Conservation (phyloP, 192 early-diverging fungal species). For the Podila minutissima region DNA sequence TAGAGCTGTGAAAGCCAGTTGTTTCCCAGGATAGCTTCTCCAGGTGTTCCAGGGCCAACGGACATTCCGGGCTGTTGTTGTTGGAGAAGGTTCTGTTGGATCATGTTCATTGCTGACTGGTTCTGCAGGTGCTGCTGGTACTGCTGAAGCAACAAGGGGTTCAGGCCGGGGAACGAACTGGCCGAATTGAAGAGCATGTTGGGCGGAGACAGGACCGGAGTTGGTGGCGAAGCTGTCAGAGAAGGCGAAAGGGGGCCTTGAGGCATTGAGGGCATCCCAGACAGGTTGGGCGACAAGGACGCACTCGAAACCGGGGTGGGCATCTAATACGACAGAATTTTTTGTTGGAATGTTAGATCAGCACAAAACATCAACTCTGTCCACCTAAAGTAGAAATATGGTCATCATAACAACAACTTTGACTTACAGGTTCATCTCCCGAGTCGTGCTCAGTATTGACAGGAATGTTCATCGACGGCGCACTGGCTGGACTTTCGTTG, state of each 20-base stretch:
- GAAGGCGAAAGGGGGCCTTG: conserved; percentile 37
- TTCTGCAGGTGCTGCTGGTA: conserved; percentile 42
- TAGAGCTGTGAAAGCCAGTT: conserved; percentile 1
- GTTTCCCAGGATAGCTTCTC: neutral
- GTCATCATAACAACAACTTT: neutral
- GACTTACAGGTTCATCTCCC: conserved; percentile 15
- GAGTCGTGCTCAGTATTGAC: conserved; percentile 24
- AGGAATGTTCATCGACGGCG: conserved; percentile 48
- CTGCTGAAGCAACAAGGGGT: conserved; percentile 34
- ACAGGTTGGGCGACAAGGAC: conserved; percentile 24
- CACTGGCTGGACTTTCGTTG: neutral
- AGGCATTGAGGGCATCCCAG: conserved; percentile 2
- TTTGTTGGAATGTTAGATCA: neutral
- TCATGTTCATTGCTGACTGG: conserved; percentile 9
- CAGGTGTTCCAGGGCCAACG: conserved; percentile 2
- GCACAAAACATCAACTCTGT: too few species aligned
- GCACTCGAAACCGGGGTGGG: conserved; percentile 25
- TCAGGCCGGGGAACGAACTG: conserved; percentile 3
- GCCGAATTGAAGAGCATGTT: conserved; percentile 13
- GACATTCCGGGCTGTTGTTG: conserved; percentile 2
- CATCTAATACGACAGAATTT: conserved; percentile 1
- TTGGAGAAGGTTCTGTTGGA: neutral
- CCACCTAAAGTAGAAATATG: too few species aligned
- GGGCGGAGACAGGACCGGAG: conserved; percentile 25
- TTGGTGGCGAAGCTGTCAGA: conserved; percentile 45